These are phyloP conservation scores for Penicillium samsonianum DNA, from an alignment of 495 filamentous ascomycete species.

Conservation along the genomic window DNA sequence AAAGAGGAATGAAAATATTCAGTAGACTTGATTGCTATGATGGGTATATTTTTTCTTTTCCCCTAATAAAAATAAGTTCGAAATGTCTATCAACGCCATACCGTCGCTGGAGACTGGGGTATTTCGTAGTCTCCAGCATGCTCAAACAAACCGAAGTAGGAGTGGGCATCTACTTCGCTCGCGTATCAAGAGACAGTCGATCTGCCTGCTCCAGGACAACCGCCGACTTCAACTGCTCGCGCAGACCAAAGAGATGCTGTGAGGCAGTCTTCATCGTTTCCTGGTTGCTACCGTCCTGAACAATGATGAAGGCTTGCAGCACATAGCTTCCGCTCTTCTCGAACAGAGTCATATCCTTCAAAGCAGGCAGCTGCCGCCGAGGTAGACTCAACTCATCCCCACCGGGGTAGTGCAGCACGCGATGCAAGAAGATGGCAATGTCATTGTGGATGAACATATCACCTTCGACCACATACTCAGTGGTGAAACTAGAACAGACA, in stretches of 20 bases:
- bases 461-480: conserved; percentile 51
- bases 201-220: conserved; percentile 66
- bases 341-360: conserved; percentile 40
- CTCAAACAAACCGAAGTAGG: not conserved
- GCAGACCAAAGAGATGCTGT: conserved; percentile 60
- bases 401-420: conserved; percentile 42
- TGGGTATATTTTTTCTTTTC: conserved; percentile 1
- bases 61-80: not conserved
- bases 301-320: conserved; percentile 49
- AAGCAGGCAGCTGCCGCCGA: conserved; percentile 35
- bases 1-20: not conserved
- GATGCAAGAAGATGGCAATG: conserved; percentile 50
- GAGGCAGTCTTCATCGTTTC: conserved; percentile 57
- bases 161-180: conserved; percentile 46
- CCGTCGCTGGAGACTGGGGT: not conserved
- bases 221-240: conserved; percentile 62
- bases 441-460: conserved; percentile 52
- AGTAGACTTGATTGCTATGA: not conserved
- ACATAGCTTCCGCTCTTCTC: conserved; percentile 54
- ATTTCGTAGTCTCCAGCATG: conserved; percentile 1
- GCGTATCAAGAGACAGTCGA: conserved; percentile 64
- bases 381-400: conserved; percentile 31
- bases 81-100: conserved; percentile 4
- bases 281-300: conserved; percentile 53
- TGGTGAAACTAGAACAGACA: conserved; percentile 41